Percentiles rank a stretch among this genome's conserved stretches.
Evolutionary conservation across 495 filamentous ascomycete species (phyloP).

Genomic region (Neurospora hispaniola): DNA sequence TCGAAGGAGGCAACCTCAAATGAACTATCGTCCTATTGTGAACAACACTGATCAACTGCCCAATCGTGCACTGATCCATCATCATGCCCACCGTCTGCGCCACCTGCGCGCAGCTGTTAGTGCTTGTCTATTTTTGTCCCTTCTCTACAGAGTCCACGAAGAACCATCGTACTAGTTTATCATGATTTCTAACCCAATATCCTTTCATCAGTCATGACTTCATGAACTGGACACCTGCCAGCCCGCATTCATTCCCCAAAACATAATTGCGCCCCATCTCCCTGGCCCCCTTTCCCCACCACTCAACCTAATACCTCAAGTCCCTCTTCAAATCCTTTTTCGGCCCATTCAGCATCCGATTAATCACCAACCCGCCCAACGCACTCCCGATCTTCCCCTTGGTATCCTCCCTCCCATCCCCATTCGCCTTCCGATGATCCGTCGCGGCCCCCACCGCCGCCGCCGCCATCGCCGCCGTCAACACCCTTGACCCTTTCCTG

Average conservation of each 20-base stretch:
- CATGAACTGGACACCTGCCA: not conserved
- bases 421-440: constrained; percentile 5
- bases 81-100: not conserved
- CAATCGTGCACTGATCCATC: not conserved
- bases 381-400: constrained; percentile 11
- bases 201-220: not conserved
- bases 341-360: constrained; percentile 22
- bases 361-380: constrained; percentile 19
- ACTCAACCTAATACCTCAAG: constrained; percentile 1
- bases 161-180: not conserved
- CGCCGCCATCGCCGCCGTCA: constrained; percentile 36
- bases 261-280: not conserved
- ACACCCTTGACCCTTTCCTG: constrained; percentile 27
- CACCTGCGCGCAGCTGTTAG: not conserved
- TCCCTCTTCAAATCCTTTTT: constrained; percentile 13
- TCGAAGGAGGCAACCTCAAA: not conserved
- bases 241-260: not conserved
- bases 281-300: not conserved
- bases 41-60: not conserved
- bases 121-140: not conserved
- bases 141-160: not conserved
- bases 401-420: constrained; percentile 2
- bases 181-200: not conserved
- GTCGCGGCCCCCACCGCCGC: constrained; percentile 27
- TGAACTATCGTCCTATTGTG: not conserved